A percentile compares a stretch with the other conserved stretches of the same genome.
These are phyloP conservation scores for Pulicaria dysenterica DNA, from an alignment of 129 eudicot genomes.

Conservation along the genomic window DNA sequence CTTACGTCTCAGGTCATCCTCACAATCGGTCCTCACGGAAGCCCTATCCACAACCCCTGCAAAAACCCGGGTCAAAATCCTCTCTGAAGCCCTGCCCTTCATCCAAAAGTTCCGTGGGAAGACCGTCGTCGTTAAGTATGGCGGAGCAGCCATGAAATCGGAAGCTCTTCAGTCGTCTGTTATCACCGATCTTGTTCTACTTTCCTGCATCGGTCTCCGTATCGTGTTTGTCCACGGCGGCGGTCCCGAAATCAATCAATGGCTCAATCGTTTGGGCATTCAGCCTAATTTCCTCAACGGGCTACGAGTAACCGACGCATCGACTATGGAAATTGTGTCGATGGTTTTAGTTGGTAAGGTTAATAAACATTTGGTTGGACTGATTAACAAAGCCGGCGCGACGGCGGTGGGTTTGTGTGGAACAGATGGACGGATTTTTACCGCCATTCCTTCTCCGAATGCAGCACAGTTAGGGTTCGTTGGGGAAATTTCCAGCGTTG, in stretches of 20 bases:
- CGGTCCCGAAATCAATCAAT: slow-evolving; percentile 91
- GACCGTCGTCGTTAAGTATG: slow-evolving; percentile 87
- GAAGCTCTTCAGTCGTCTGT: slow-evolving; percentile 75
- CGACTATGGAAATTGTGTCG: slow-evolving; percentile 91
- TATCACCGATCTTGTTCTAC: slow-evolving; percentile 77
- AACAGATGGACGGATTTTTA: slow-evolving; percentile 73
- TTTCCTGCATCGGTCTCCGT: slow-evolving; percentile 84
- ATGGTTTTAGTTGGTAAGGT: slow-evolving; percentile 95
- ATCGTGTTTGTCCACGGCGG: slow-evolving; percentile 92
- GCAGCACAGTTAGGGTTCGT: slow-evolving; percentile 78
- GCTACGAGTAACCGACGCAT: slow-evolving; percentile 74
- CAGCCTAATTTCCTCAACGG: slow-evolving; percentile 78
- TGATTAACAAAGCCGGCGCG: slow-evolving; percentile 86
- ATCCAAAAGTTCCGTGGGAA: slow-evolving; percentile 85
- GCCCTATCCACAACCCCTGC: slow-evolving; percentile 52
- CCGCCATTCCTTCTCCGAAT: slow-evolving; percentile 73
- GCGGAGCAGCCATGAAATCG: slow-evolving; percentile 96
- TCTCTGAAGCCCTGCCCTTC: slow-evolving; percentile 89
- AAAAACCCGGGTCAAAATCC: slow-evolving; percentile 68
- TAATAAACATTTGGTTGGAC: slow-evolving; percentile 68
- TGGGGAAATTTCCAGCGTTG: slow-evolving; percentile 76
- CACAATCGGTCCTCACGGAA: slow-evolving; percentile 35
- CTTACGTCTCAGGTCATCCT: slow-evolving; percentile 39
- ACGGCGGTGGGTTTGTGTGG: slow-evolving; percentile 87
- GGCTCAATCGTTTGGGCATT: slow-evolving; percentile 64